Conservation (phyloP, 164 flowering plant genomes). For the Vitis amurensis region DNA sequence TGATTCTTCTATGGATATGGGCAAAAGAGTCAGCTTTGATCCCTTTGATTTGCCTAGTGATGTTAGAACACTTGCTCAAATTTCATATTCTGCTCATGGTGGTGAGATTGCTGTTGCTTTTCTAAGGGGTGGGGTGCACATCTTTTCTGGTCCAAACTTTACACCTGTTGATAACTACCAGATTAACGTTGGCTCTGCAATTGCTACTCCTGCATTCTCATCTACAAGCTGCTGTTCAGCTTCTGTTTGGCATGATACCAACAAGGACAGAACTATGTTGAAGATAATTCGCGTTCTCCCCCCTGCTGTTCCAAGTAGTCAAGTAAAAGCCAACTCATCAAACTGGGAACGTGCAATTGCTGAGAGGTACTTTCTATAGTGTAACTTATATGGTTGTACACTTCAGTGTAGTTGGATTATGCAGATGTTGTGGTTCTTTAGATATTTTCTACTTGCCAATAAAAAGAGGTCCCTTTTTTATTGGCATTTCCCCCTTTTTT, state of each 20-base stretch:
- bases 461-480: no score
- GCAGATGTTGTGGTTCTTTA: no score
- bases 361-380: slow-evolving; percentile 62
- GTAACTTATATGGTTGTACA: no score
- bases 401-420: no score
- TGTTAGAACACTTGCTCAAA: slow-evolving; percentile 84
- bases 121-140: slow-evolving; percentile 86
- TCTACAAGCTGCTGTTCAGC: slow-evolving; percentile 97
- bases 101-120: slow-evolving; percentile 98
- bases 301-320: slow-evolving; percentile 72
- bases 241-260: slow-evolving; percentile 91
- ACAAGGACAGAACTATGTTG: slow-evolving; percentile 68
- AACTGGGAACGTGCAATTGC: slow-evolving; percentile 99
- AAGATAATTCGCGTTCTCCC: slow-evolving; percentile 96
- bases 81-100: slow-evolving; percentile 95
- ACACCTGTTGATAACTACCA: slow-evolving; percentile 83
- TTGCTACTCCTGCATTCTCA: slow-evolving; percentile 98
- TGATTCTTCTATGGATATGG: slow-evolving; percentile 49
- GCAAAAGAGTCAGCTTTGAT: slow-evolving; percentile 70
- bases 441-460: no score
- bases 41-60: slow-evolving; percentile 97
- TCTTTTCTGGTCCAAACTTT: slow-evolving; percentile 90
- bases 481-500: no score
- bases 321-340: slow-evolving; percentile 69
- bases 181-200: slow-evolving; percentile 85